Base-by-base conservation (phyloP, 1,284 basidiomycete species). In the Psilocybe mexicana region DNA sequence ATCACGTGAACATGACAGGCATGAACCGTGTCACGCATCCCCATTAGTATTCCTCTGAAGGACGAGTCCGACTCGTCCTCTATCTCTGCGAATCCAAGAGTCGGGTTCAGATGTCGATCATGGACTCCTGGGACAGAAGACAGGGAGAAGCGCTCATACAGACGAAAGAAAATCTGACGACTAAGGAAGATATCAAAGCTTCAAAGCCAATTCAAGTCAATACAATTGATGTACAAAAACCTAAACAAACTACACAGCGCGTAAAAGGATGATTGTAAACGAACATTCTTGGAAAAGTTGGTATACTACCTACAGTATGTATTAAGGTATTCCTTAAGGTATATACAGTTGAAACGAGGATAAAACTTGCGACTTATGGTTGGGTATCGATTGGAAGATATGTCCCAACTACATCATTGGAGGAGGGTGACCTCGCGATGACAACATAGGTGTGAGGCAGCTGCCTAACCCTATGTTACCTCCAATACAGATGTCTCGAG, bases 401-500 rank as follows among this genome's bases (percentile, higher is more conserved):
- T 40, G 38, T 40, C n/a, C 38, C 12, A 40, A 40, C 38, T 18
- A 18, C 18, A 18, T 18, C 18, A 18, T 18, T 18, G 18, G 30
- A 4, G 30, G 8, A 6, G 8, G 30, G 5, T 4, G 30, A 8
- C 30, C 30, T 33, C 8, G 30, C 30, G 30, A 33, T 33, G 30
- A 33, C 30, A 8, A 33, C 30, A 8, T 6, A 26, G 40, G 45
- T 33, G 43, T 57, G 12, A 49, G 38, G 60, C 23, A 26, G n/a
- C 49, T 52, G 2, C 14, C 23, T 51, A 53, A 42, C 18, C 35
- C 62, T 74, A 89, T 52, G 77, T 74, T 47, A 91, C 79, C 74
- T 93, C 90, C 65, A 92, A 76, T 43, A 92, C 78, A 3, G 87
- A 87, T 23, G 84, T 87, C 73, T 93, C 91, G 65, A 93, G 72